phyloP scores from a whole-genome alignment of 495 filamentous ascomycete species.

The Pseudevernia furfuracea region DNA sequence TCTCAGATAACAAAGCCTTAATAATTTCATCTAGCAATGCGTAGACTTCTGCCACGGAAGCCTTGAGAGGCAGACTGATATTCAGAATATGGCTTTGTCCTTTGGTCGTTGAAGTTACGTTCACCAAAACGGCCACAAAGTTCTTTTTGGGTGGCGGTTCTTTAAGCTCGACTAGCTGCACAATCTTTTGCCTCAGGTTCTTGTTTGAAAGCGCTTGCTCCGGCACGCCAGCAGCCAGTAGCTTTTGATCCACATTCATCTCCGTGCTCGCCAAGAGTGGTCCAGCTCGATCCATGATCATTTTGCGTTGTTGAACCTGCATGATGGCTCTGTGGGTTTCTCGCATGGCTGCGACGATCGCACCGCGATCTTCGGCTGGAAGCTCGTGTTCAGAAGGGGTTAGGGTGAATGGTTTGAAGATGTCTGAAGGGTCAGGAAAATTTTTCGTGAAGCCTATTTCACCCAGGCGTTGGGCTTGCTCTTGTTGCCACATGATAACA shows the following conservation, averaged over 20 bases:
- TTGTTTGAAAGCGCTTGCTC: neutral
- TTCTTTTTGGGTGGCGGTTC: neutral
- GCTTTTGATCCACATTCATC: neutral
- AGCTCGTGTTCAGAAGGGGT: neutral
- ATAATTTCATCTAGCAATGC: neutral
- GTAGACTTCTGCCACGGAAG: neutral
- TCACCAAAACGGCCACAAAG: neutral
- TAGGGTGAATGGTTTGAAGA: neutral
- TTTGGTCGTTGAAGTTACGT: neutral
- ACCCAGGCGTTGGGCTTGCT: neutral
- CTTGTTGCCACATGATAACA: neutral
- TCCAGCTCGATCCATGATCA: neutral
- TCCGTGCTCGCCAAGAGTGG: neutral
- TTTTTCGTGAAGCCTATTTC: slow-evolving; percentile 10
- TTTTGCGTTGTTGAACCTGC: neutral
- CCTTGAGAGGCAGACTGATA: slow-evolving; percentile 5
- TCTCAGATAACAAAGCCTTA: neutral
- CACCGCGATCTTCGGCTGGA: neutral
- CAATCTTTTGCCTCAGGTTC: slow-evolving; percentile 4
- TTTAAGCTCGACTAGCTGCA: slow-evolving; percentile 8
- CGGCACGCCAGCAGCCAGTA: neutral
- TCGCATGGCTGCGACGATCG: neutral
- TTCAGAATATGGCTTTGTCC: neutral
- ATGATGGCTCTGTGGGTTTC: neutral
- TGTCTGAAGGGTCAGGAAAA: slow-evolving; percentile 7